phyloP scores from a whole-genome alignment of 2,329 filamentous ascomycete species.

The Coniochaeta hoffmannii region DNA sequence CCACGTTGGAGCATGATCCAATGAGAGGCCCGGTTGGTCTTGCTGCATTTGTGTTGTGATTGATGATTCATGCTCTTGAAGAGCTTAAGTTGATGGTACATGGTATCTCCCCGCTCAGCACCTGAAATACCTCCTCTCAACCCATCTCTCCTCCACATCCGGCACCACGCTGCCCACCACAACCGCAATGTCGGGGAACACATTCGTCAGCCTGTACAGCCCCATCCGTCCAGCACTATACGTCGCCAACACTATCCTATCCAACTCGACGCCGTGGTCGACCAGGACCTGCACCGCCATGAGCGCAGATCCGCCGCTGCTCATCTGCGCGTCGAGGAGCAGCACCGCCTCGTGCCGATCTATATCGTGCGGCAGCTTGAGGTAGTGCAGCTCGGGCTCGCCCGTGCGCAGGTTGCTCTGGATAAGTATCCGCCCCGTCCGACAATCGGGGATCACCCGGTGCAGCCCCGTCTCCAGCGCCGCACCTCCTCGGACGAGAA shows the following conservation, averaged over 20 bases:
- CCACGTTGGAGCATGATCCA: background rate
- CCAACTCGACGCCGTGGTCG: slow-evolving; percentile 81
- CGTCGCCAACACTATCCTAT: slow-evolving; percentile 85
- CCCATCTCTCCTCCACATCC: slow-evolving; percentile 80
- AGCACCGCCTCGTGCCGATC: slow-evolving; percentile 71
- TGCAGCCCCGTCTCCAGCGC: slow-evolving; percentile 83
- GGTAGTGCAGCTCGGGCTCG: slow-evolving; percentile 88
- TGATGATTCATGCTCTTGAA: background rate
- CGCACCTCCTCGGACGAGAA: slow-evolving; percentile 81
- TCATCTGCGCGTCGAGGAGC: slow-evolving; percentile 90
- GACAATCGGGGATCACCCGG: slow-evolving; percentile 86
- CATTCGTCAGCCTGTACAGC: slow-evolving; percentile 75
- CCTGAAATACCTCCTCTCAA: slow-evolving; percentile 85
- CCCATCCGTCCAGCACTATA: slow-evolving; percentile 83
- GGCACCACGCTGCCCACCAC: slow-evolving; percentile 77
- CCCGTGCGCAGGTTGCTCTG: slow-evolving; percentile 80
- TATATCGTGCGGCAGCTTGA: slow-evolving; percentile 71
- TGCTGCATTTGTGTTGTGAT: background rate
- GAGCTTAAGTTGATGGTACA: background rate
- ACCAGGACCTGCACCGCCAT: slow-evolving; percentile 97
- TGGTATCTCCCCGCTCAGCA: slow-evolving; percentile 44
- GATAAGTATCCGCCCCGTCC: slow-evolving; percentile 81
- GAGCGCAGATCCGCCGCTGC: slow-evolving; percentile 72
- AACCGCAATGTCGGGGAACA: slow-evolving; percentile 81
- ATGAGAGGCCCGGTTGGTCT: background rate